Base-by-base conservation (phyloP, 163 green algal genomes). In the Prototheca wickerhamii region DNA sequence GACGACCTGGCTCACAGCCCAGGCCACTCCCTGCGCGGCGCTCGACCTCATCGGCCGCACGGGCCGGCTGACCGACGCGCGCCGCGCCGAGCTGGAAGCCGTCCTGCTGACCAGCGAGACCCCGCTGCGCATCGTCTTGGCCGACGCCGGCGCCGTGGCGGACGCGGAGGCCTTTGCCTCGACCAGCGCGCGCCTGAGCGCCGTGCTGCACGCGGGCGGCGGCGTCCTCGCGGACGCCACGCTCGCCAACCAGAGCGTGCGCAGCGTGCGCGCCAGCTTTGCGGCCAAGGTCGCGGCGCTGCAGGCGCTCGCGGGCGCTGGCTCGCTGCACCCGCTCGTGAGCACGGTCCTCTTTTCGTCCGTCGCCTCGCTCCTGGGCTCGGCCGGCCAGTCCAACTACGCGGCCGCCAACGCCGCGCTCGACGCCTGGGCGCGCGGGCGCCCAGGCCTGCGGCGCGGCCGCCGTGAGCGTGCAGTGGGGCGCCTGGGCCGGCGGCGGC, bases 381-480 rank as follows among this genome's bases (percentile, higher is more conserved):
- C 69, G 26, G 60, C 67, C 2, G 79, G 79, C 3, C 79, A 86
- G 50, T 42, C 70, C 51, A 83, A 83, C 70, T 86, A 86, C 65
- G 69, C 51, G 20, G 78, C 68, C 28, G 79, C 77, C 28, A 86
- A 86, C 46, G 64, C 69, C 0, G 53, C 64, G 4, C 69, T 86
- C 28, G 79, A 86, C 34, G 59, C 62, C 4, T 46, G 60, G 32
- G 54, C 71, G n/a, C 5, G 82, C 21, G 4, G 8, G 12, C 15
- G 46, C 46, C 5, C 46, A 54, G 46, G 23, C 46, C 1, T 18
- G 68, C 57, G 74, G 74, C 21, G 23, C 55, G 4, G 23, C 34
- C 33, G 43, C 58, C 4, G 30, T 30, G 8, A 87, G 73, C 53
- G 69, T 92, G 61, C 88, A 95, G 83, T 96, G 89, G 89, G 89